Base-by-base conservation (phyloP, 176 grass and related monocot species). In the Zoysia japonica region DNA sequence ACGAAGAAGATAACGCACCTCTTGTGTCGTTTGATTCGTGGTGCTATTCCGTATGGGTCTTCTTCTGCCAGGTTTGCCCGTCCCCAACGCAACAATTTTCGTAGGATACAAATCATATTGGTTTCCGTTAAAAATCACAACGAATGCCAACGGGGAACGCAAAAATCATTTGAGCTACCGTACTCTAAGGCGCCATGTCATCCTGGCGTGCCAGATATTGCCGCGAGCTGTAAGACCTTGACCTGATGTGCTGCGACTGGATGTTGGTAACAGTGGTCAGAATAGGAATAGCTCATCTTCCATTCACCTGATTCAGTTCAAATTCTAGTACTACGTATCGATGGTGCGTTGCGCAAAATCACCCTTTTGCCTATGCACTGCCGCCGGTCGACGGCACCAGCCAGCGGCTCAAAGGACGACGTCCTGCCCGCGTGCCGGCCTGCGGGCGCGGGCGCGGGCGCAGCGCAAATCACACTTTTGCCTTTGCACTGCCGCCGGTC, bases 391-490 rank as follows among this genome's bases (percentile, higher is more conserved):
- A n/a, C n/a, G n/a, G 76, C 59, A 20, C 41, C 38, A 42, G 67
- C 49, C 52, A 39, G 20, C 66, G 65, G 79, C 79, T 39, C 47
- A 71, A 65, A 87, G 68, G 56, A 28, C 72, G 77, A 38, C 75
- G 10, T 7, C 11, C 46, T 28, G 65, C 73, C 9, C 2, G n/a
- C n/a, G n/a, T 46, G 14, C 3, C 8, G 7, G 51, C 56, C 71
- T 16, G 81, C 20, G 7, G 11, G 6, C n/a, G 46, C 12, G 46
- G 45, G 3, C 10, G 44, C 11, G 12, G 45, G 16, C 7, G 17
- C 39, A 41, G 47, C 9, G 67, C n/a, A n/a, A n/a, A n/a, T n/a
- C n/a, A n/a, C n/a, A n/a, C 42, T 84, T 84, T 74, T 7, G 28
- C 72, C 65, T 71, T 71, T 62, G 47, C 14, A 44, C 61, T 6